Conservation (phyloP, 352 stramenopile genomes). For the Thraustochytrium striatum region DNA sequence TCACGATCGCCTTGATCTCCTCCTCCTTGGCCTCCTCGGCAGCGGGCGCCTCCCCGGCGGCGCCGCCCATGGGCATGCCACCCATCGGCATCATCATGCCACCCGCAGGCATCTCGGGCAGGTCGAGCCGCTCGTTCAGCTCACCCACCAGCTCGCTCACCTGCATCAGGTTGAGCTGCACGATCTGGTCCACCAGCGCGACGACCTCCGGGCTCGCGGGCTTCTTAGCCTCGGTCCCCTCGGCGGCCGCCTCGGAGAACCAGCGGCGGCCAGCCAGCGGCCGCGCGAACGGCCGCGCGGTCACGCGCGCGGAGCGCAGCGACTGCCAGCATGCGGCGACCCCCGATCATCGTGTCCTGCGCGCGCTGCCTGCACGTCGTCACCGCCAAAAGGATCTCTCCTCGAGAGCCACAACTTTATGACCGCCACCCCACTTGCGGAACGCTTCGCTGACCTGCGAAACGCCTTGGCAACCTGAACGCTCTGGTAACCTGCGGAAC, state of each 20-base stretch:
- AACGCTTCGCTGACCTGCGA: no score
- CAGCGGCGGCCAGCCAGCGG: not conserved
- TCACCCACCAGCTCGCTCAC: conserved; percentile 46
- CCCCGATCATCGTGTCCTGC: no score
- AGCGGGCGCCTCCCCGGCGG: not conserved
- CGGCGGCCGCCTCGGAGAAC: conserved; percentile 12
- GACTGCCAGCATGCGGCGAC: no score
- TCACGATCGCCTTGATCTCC: conserved; percentile 44
- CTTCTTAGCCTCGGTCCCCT: conserved; percentile 11
- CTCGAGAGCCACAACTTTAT: no score
- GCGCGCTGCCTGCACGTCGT: no score
- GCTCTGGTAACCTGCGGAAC: no score
- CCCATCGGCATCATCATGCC: conserved; percentile 46
- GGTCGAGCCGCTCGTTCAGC: conserved; percentile 39
- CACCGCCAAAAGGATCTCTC: no score
- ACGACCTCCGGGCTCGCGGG: not conserved
- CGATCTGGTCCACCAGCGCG: conserved; percentile 45
- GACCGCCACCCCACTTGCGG: no score
- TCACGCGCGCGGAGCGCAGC: no score
- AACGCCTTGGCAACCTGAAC: no score
- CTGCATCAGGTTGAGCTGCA: conserved; percentile 37
- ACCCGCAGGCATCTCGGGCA: conserved; percentile 39
- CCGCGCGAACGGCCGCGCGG: no score
- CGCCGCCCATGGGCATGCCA: not conserved
- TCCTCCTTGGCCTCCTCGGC: conserved; percentile 11